Percentiles rank a stretch among this genome's conserved stretches.
Evolutionary conservation across 2,329 filamentous ascomycete genomes (phyloP).

Genomic region (Apiospora saccharicola): DNA sequence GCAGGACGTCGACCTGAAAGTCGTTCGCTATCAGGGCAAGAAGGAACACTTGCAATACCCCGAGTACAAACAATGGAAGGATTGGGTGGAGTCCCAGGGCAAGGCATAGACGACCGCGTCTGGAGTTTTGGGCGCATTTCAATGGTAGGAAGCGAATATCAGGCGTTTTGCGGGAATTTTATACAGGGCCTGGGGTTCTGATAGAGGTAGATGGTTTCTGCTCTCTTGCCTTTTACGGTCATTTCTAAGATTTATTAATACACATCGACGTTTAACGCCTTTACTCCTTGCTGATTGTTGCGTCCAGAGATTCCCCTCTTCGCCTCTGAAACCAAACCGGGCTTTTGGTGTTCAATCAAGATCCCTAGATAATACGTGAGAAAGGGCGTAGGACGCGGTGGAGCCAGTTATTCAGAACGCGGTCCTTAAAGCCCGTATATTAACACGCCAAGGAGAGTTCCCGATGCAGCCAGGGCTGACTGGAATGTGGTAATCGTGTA

Average conservation of each 20-base stretch:
- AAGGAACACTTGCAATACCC: constrained; percentile 74
- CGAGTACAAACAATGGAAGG: constrained; percentile 82
- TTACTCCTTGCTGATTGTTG: neutral
- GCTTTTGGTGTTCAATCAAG: neutral
- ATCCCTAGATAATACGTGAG: neutral
- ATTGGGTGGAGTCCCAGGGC: constrained; percentile 65
- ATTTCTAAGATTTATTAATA: constrained; percentile 1
- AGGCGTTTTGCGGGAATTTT: neutral
- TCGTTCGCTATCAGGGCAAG: constrained; percentile 87
- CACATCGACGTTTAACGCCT: neutral
- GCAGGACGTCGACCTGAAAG: constrained; percentile 79
- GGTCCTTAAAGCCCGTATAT: neutral
- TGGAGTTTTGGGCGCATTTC: constrained; percentile 16
- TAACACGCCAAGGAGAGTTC: neutral
- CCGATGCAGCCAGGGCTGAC: neutral
- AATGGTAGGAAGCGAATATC: constrained; percentile 4
- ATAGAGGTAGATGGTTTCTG: constrained; percentile 24
- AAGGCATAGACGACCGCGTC: constrained; percentile 30
- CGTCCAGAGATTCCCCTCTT: neutral
- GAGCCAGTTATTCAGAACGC: neutral
- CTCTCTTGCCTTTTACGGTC: constrained; percentile 5
- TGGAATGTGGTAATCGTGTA: neutral
- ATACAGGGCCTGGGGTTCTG: constrained; percentile 2
- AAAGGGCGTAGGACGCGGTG: neutral
- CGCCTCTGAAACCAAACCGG: neutral